Base-by-base conservation (phyloP, 805 yeast genomes). In the Isabelozyma gotoi region DNA sequence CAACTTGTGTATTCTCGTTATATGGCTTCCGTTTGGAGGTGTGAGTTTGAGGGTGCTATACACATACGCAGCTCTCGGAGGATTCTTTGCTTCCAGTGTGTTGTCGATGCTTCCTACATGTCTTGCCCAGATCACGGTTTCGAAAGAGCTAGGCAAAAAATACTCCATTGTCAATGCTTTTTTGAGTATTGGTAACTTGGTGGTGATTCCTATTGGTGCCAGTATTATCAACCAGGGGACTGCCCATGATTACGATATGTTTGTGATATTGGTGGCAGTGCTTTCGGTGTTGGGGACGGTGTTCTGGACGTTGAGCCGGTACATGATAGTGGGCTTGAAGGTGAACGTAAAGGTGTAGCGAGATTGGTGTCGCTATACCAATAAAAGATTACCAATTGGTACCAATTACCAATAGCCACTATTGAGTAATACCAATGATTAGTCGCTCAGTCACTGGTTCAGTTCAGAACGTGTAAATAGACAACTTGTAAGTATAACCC, bases 91-190 rank as follows among this genome's bases (percentile, higher is more conserved):
- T 50, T 68, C 69, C 3, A 58, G 66, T 35, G 64, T 68, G 29
- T 55, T 67, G 38, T 57, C 69, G 33, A 53, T 68, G 52, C 51
- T 69, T 15, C 73, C 74, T 2, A 56, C 68, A 4, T 84, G 91
- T 47, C 74, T 84, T 12, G 78, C 86, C 0, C 77, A 78, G 38
- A 79, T 86, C 21, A 77, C 84, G n/a, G 74, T 73, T 12, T 73
- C 63, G 10, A 56, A 60, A 37, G 61, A 66, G 38, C 62, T 68
- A 44, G 73, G 73, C 31, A 62, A 62, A 38, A 59, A 62, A 31
- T 68, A 67, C 43, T 71, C 73, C 1, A 45, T 66, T 18, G 54
- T 67, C 39, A 60, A 64, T 44, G 56, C 63, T 19, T 51, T 57
- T 38, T 50, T 63, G 24, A 60, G 67, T 41, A 37, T 62, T 24